Evolutionary conservation across 257 asterid species (phyloP), one percentile per base, ranked within the genome.

Genomic region (Jasminum sambac): DNA sequence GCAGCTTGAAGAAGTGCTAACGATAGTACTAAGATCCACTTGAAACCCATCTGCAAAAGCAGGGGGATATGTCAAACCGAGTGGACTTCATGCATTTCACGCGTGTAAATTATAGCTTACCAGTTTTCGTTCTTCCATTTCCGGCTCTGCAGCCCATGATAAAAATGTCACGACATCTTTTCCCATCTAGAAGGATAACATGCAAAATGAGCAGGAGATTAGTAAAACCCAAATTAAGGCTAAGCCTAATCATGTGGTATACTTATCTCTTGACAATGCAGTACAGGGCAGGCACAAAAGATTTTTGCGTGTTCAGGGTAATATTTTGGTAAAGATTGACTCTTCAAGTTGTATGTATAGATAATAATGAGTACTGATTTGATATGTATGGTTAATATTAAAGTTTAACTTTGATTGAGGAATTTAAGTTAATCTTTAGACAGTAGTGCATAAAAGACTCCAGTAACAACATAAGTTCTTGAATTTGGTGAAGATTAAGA

Each of bases 71-170:
- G 26, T 50, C 59, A 50, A 50, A 50, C 59, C 12, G 12, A 50
- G 2, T 17, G n/a, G 59, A 14, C 23, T 17, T 2, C 30, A 8
- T 26, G 26, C 8, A 30, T 6, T 36, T 6, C 12, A 30, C 44
- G 65, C 19, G 38, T 3, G 58, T 26, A 64, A 44, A 34, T 5
- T 9, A 64, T 41, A 43, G 74, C 81, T 76, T 69, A 89, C 96
- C 78, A 89, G 88, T 77, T 89, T 89, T 40, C 96, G 80, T 79
- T 89, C 96, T 83, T 89, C 96, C 96, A 89, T 89, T 78, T 89
- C 96, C 23, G 96, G 96, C 84, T 89, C 92, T 0, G 96, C 95
- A 44, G 96, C 96, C 96, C 96, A 89, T 2, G 86, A 64, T 75
- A 87, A 83, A 76, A 87, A 89, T 60, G 96, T 65, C 58, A 87